Conservation (phyloP, 176 grass and related monocot genomes). For the Musa acuminata region DNA sequence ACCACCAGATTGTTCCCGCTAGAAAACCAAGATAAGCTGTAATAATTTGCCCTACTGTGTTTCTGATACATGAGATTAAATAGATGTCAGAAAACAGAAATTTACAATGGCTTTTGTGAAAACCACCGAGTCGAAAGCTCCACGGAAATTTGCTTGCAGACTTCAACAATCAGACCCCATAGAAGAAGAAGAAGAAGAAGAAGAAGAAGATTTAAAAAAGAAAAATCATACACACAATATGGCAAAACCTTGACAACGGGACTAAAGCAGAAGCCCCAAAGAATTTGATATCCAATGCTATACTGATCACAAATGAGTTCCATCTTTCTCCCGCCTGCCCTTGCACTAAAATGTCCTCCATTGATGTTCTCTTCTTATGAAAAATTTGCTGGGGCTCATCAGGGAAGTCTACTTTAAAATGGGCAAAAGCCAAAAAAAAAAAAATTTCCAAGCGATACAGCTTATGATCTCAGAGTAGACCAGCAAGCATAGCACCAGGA, state of each 20-base stretch:
- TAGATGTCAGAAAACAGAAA: not conserved
- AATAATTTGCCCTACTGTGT: not conserved
- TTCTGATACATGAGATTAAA: not conserved
- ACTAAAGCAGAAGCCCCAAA: constrained; percentile 44
- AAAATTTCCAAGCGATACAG: constrained; percentile 28
- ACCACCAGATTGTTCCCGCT: not conserved
- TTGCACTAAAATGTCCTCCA: constrained; percentile 24
- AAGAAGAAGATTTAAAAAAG: constrained; percentile 2
- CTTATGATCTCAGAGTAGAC: constrained; percentile 52
- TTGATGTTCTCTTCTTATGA: constrained; percentile 30
- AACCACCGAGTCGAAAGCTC: not conserved
- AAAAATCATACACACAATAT: constrained; percentile 39
- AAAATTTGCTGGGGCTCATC: constrained; percentile 23
- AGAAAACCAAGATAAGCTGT: not conserved
- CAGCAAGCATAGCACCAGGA: constrained; percentile 87
- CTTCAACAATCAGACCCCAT: not conserved
- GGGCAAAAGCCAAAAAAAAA: constrained; percentile 20
- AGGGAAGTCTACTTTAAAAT: constrained; percentile 31
- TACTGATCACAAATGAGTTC: not conserved
- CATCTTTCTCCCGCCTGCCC: constrained; percentile 7
- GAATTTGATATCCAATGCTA: constrained; percentile 23
- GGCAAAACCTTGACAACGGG: constrained; percentile 33
- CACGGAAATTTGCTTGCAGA: not conserved
- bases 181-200: not conserved
- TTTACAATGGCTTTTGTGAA: constrained; percentile 12